These are phyloP conservation scores for Kodamaea arcana DNA, from an alignment of 1,139 yeast species.

Conservation along the genomic window DNA sequence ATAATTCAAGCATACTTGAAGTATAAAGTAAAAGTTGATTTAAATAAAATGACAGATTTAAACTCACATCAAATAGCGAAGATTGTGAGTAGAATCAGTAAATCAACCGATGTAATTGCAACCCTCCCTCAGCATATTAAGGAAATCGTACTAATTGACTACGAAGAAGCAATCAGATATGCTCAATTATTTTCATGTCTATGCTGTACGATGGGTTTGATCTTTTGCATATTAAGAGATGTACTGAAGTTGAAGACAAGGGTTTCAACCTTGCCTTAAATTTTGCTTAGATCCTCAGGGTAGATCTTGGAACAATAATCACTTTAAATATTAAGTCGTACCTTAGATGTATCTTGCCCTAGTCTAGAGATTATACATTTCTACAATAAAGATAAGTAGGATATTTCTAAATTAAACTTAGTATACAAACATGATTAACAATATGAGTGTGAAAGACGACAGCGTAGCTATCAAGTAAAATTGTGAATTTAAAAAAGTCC, in stretches of 20 bases:
- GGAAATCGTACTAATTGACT: conserved; percentile 15
- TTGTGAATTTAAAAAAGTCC: no score
- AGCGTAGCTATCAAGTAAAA: no score
- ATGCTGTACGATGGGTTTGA: conserved; percentile 18
- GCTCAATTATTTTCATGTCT: conserved; percentile 18
- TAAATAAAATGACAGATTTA: conserved; percentile 9
- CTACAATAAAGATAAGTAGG: no score
- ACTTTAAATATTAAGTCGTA: no score
- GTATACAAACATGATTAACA: no score
- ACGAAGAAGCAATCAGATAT: conserved; percentile 18
- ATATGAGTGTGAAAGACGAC: no score
- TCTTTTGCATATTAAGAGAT: conserved; percentile 13
- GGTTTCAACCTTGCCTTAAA: not conserved
- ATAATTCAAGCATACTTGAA: conserved; percentile 21
- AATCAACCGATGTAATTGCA: conserved; percentile 18
- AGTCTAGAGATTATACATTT: no score
- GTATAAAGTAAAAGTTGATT: conserved; percentile 12
- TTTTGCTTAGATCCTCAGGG: not conserved
- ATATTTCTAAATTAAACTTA: no score
- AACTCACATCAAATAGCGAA: conserved; percentile 9
- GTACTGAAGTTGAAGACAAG: conserved; percentile 4
- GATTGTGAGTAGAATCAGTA: conserved; percentile 14
- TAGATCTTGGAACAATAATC: no score
- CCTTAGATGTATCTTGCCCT: no score
- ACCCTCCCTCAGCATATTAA: conserved; percentile 12